These are phyloP conservation scores for Candida chilensis DNA, from an alignment of 805 yeast genomes.

Conservation along the genomic window DNA sequence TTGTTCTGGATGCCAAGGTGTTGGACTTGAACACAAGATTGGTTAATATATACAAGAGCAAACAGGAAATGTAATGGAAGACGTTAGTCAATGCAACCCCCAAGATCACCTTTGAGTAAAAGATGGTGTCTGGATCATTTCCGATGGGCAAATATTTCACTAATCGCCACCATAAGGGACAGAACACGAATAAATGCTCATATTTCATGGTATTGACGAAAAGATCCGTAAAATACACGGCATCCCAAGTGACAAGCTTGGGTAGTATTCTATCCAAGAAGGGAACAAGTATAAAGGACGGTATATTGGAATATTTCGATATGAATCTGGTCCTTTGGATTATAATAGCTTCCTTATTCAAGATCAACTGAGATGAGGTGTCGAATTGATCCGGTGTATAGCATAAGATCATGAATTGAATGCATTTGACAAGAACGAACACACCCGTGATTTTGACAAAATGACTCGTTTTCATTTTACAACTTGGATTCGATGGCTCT, in stretches of 20 bases:
- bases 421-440: slow-evolving; percentile 20
- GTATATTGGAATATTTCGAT: background rate
- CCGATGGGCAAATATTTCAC: slow-evolving; percentile 14
- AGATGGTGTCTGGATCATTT: slow-evolving; percentile 12
- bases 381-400: slow-evolving; percentile 39
- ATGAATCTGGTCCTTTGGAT: slow-evolving; percentile 1
- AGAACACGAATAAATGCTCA: slow-evolving; percentile 90
- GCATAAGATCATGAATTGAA: slow-evolving; percentile 26
- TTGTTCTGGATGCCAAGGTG: slow-evolving; percentile 7
- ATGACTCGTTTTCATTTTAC: background rate
- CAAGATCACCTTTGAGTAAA: slow-evolving; percentile 34
- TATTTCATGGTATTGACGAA: slow-evolving; percentile 41
- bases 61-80: slow-evolving; percentile 38
- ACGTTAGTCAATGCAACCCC: slow-evolving; percentile 43
- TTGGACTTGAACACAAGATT: slow-evolving; percentile 11
- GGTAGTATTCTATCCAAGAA: slow-evolving; percentile 21
- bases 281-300: slow-evolving; percentile 1
- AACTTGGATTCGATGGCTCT: too few relatives aligned
- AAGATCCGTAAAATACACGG: slow-evolving; percentile 62
- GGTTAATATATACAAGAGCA: slow-evolving; percentile 45
- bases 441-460: slow-evolving; percentile 6
- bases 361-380: slow-evolving; percentile 30
- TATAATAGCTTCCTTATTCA: slow-evolving; percentile 10
- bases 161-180: slow-evolving; percentile 65
- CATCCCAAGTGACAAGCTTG: slow-evolving; percentile 74